Evolutionary conservation across 2,329 filamentous ascomycete species (phyloP).

Genomic region (Phaeosphaeria sp.): DNA sequence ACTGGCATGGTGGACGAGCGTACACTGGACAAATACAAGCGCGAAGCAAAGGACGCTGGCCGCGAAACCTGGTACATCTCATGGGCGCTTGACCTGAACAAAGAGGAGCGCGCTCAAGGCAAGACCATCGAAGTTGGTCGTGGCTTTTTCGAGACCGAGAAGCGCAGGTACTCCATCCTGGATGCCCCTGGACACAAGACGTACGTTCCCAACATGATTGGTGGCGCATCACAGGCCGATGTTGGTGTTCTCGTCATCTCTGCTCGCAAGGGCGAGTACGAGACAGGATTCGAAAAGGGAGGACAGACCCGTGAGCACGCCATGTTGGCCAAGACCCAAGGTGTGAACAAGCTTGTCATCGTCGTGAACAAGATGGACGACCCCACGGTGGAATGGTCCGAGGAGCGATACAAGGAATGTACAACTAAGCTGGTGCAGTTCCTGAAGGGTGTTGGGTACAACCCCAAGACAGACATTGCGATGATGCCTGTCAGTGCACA

Average conservation of each 20-base stretch:
- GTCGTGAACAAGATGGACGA: constrained; percentile 99
- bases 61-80: constrained; percentile 99
- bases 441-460: constrained; percentile 92
- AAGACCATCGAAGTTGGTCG: constrained; percentile 98
- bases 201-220: constrained; percentile 98
- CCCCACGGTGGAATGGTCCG: constrained; percentile 92
- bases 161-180: constrained; percentile 93
- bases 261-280: constrained; percentile 96
- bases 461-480: constrained; percentile 88
- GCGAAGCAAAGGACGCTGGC: constrained; percentile 92
- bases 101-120: constrained; percentile 93
- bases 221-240: constrained; percentile 70
- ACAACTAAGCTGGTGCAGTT: constrained; percentile 86
- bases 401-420: constrained; percentile 92
- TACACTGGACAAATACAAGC: constrained; percentile 92
- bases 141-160: constrained; percentile 93
- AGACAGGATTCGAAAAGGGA: constrained; percentile 96
- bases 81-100: constrained; percentile 96
- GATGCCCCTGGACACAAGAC: constrained; percentile 98
- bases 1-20: constrained; percentile 99
- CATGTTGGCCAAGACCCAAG: constrained; percentile 96
- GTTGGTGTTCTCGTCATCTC: constrained; percentile 94
- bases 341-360: constrained; percentile 94
- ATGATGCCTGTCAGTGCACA: constrained; percentile 98
- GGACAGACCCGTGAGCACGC: constrained; percentile 98